Base-by-base conservation (phyloP, 805 yeast species). In the Candida alai region DNA sequence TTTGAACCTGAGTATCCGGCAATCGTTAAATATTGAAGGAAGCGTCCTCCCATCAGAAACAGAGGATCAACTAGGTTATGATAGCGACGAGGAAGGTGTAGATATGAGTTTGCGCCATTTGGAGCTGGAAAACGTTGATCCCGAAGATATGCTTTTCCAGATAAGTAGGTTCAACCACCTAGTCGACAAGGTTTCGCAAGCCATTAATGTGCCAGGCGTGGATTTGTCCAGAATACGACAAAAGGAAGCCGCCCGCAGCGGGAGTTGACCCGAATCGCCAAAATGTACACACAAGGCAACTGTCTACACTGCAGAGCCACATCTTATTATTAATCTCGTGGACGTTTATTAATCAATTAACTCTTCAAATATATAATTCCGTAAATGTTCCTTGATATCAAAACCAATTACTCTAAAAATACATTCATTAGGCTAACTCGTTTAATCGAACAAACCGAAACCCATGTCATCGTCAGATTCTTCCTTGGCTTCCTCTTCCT, bases 361-460 rank as follows among this genome's bases (percentile, higher is more conserved):
- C 28, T 26, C 15, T 26, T 26, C 10, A 26, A 26, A 12, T 9
- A 8, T 11, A 12, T 25, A 6, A 7, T 25, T 26, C 12, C 28
- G 24, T n/a, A 21, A n/a, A 11, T 21, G n/a, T 11, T n/a, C 24
- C 24, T 11, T n/a, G 24, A 21, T n/a, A 21, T n/a, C 24, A 21
- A 21, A 11, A 21, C 24, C n/a, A 21, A 11, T 32, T 28, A 28
- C n/a, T n/a, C n/a, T n/a, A 29, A 28, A 26, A 32, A 19, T 21
- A 34, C 19, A 30, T 13, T 18, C 16, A 13, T 28, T n/a, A 20
- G 3, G 28, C 16, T 23, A 21, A 15, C 21, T 24, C 19, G 31
- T 35, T 34, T 93, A 93, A 80, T 93, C 99, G 84, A 93, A 93
- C 70, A 93, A 84, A 79, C 95, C 95, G 83, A 83, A 80, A 59